These are phyloP conservation scores for Serendipita vermifera DNA, from an alignment of 768 basidiomycete species.

Conservation along the genomic window DNA sequence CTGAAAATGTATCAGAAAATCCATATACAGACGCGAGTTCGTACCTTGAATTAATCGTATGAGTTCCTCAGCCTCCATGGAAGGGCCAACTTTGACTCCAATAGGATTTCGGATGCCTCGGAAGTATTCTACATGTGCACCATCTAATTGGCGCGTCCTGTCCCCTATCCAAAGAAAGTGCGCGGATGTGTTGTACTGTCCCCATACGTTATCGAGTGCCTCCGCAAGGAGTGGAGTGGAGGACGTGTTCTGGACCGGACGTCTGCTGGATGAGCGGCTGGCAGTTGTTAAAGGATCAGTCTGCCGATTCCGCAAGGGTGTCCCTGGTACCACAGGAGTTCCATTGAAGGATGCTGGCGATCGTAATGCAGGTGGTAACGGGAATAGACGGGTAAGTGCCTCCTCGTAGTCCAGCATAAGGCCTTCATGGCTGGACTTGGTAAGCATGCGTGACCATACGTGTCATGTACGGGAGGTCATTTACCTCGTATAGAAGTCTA, in stretches of 20 bases:
- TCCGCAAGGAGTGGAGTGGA: not conserved
- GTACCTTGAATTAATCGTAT: slow-evolving; percentile 60
- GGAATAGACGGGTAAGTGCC: slow-evolving; percentile 66
- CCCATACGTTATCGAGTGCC: slow-evolving; percentile 21
- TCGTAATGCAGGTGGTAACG: slow-evolving; percentile 25
- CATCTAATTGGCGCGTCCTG: slow-evolving; percentile 78
- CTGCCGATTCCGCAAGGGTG: not conserved
- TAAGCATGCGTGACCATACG: not conserved
- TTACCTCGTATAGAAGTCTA: slow-evolving; percentile 87
- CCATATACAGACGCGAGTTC: slow-evolving; percentile 20
- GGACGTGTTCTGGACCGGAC: slow-evolving; percentile 18
- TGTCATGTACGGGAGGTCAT: slow-evolving; percentile 14
- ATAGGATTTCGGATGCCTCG: slow-evolving; percentile 85
- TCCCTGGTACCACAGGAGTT: not conserved
- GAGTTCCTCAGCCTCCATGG: slow-evolving; percentile 67
- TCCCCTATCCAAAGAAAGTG: slow-evolving; percentile 98
- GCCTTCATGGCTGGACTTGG: slow-evolving; percentile 63
- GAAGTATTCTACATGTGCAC: slow-evolving; percentile 94
- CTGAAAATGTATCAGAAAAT: slow-evolving; percentile 26
- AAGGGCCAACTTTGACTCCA: slow-evolving; percentile 92
- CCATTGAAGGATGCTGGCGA: slow-evolving; percentile 15
- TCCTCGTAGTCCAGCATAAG: slow-evolving; percentile 87
- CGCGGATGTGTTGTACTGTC: slow-evolving; percentile 79
- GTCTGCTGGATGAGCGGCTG: not conserved
- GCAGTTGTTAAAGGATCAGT: not conserved